Conservation (phyloP, 371 early-diverging fungal genomes). For the Mucor racemosus region DNA sequence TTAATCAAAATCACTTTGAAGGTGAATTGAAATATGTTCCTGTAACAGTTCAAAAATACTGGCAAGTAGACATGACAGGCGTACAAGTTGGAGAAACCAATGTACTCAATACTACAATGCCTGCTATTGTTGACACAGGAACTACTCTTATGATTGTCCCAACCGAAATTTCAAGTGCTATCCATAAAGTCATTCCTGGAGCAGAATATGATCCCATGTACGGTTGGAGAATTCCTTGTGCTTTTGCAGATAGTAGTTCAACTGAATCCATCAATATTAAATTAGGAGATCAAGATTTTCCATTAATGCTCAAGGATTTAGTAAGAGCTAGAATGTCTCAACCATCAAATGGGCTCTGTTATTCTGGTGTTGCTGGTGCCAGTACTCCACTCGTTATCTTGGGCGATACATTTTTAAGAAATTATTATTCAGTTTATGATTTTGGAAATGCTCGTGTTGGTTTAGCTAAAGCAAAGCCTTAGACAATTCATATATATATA, state of each 20-base stretch:
- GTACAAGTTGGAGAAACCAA: conserved; percentile 38
- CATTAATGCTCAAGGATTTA: conserved; percentile 23
- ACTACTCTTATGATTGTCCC: conserved; percentile 45
- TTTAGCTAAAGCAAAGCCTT: conserved; percentile 28
- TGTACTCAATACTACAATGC: conserved; percentile 14
- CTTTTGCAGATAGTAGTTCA: conserved; percentile 11
- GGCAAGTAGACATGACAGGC: conserved; percentile 54
- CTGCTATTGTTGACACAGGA: conserved; percentile 60
- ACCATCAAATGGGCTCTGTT: conserved; percentile 24
- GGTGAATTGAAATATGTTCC: conserved; percentile 54
- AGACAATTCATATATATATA: no score
- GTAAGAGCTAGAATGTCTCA: conserved; percentile 36
- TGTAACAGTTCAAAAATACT: conserved; percentile 45
- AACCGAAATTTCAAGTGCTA: conserved; percentile 34
- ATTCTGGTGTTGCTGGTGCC: conserved; percentile 43
- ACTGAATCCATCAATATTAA: conserved; percentile 22
- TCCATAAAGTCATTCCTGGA: conserved; percentile 54
- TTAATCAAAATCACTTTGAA: conserved; percentile 40
- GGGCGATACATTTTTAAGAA: conserved; percentile 43
- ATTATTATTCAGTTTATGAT: conserved; percentile 47
- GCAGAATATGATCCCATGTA: conserved; percentile 36
- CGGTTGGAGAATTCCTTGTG: conserved; percentile 58
- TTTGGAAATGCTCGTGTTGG: conserved; percentile 40
- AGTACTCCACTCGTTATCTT: conserved; percentile 33
- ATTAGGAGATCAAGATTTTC: conserved; percentile 32